Percentiles rank a stretch among this genome's conserved stretches.
These are phyloP conservation scores for Melastoma candidum DNA, from an alignment of 441 rosid genomes.

Conservation along the genomic window DNA sequence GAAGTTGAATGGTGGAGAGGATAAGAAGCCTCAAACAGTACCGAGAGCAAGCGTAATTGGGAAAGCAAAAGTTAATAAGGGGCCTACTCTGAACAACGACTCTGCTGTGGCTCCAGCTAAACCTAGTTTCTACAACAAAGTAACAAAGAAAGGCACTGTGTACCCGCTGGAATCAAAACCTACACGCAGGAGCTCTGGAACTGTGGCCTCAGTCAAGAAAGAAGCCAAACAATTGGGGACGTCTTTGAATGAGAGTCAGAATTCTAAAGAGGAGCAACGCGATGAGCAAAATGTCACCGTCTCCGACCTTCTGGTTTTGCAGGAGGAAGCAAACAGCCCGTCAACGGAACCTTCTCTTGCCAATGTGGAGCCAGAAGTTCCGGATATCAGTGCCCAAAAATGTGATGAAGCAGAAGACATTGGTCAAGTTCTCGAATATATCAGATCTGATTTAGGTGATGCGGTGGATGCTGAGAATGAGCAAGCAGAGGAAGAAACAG, in stretches of 20 bases:
- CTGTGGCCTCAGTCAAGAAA: constrained; percentile 19
- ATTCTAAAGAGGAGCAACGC: constrained; percentile 20
- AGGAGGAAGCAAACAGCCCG: constrained; percentile 19
- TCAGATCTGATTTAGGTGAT: constrained; percentile 21
- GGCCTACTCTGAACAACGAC: constrained; percentile 18
- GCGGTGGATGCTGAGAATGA: constrained; percentile 14
- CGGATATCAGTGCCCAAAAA: constrained; percentile 17
- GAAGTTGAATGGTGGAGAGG: constrained; percentile 23
- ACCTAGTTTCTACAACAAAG: constrained; percentile 41
- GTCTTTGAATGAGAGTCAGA: constrained; percentile 21
- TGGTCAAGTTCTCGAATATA: constrained; percentile 18
- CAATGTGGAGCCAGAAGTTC: constrained; percentile 23
- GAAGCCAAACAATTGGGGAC: constrained; percentile 24
- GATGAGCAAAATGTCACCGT: constrained; percentile 22
- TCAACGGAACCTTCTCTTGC: constrained; percentile 17
- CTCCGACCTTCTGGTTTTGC: constrained; percentile 20
- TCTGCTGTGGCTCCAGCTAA: constrained; percentile 27
- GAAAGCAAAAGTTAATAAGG: constrained; percentile 25
- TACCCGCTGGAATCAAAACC: constrained; percentile 52
- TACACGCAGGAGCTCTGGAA: constrained; percentile 41
- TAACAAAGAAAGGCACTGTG: constrained; percentile 52
- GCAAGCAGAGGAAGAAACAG: constrained; percentile 14
- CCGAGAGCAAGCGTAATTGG: constrained; percentile 26
- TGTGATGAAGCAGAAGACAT: constrained; percentile 18
- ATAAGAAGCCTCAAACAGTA: constrained; percentile 27